Evolutionary conservation across 805 yeast genomes (phyloP).

Genomic region (Candida nitratophila): DNA sequence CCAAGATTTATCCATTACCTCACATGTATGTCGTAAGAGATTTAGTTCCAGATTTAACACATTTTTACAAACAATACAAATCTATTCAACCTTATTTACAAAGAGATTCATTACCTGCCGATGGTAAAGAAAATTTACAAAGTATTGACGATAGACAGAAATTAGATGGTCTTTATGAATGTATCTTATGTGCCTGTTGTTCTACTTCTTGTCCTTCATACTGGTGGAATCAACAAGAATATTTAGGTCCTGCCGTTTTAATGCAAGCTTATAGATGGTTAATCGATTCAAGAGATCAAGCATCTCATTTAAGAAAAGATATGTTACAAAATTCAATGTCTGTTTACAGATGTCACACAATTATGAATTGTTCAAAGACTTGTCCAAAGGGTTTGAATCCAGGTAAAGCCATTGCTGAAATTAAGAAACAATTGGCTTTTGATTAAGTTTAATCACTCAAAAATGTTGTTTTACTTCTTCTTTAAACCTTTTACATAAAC

Average conservation of each 20-base stretch:
- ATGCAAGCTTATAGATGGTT: conserved; percentile 99
- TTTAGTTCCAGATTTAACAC: conserved; percentile 95
- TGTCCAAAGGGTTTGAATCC: conserved; percentile 99
- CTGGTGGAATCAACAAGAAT: conserved; percentile 99
- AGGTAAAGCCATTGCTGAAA: conserved; percentile 94
- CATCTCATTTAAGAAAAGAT: conserved; percentile 70
- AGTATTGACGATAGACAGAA: conserved; percentile 89
- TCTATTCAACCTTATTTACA: conserved; percentile 96
- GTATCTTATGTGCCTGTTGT: conserved; percentile 98
- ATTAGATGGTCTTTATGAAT: conserved; percentile 94
- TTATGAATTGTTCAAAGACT: conserved; percentile 96
- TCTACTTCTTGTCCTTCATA: conserved; percentile 98
- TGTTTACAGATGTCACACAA: conserved; percentile 96
- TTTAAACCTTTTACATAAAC: too few relatives aligned
- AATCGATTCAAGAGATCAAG: conserved; percentile 94
- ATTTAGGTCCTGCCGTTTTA: conserved; percentile 96
- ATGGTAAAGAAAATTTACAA: conserved; percentile 91
- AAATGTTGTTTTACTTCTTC: too few relatives aligned
- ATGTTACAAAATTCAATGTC: conserved; percentile 97
- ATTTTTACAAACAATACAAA: conserved; percentile 96
- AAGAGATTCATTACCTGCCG: conserved; percentile 70
- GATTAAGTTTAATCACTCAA: too few relatives aligned
- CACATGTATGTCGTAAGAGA: conserved; percentile 98
- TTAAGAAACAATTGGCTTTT: conserved; percentile 87
- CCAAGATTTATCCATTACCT: conserved; percentile 93